Percentiles rank a stretch among this genome's conserved stretches.
These are phyloP conservation scores for Heritiera littoralis DNA, from an alignment of 345 rosid genomes.

Conservation along the genomic window DNA sequence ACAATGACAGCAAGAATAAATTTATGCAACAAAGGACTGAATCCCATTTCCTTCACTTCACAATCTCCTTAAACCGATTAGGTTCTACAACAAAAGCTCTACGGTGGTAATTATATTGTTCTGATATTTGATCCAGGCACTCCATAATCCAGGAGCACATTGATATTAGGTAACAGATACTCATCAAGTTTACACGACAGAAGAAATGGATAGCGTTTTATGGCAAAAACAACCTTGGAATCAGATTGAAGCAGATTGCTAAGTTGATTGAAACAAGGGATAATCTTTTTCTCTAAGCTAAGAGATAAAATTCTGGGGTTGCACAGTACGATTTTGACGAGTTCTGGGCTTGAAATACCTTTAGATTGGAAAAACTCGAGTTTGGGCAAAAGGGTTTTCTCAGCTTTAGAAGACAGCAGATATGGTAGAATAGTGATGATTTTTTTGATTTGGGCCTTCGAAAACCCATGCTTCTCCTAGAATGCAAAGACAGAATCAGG, in stretches of 20 bases:
- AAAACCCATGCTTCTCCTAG: not conserved
- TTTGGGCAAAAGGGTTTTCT: slow-evolving; percentile 11
- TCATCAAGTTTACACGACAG: not conserved
- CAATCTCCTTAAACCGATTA: not conserved
- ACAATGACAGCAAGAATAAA: too few relatives aligned
- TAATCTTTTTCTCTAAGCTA: slow-evolving; percentile 13
- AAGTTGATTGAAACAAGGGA: slow-evolving; percentile 35
- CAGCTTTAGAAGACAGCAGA: not conserved
- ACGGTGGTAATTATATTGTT: too few relatives aligned
- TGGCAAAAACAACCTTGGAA: not conserved
- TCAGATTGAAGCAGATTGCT: slow-evolving; percentile 52
- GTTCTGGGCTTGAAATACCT: slow-evolving; percentile 15
- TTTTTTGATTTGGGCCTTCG: slow-evolving; percentile 21
- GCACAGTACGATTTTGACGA: not conserved
- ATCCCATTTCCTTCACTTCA: slow-evolving; percentile 19
- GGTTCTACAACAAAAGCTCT: too few relatives aligned
- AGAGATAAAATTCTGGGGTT: not conserved
- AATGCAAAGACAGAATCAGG: slow-evolving; percentile 1
- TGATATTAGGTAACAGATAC: not conserved
- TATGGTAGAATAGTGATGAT: too few relatives aligned
- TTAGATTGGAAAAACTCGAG: not conserved
- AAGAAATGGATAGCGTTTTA: not conserved
- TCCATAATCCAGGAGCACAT: not conserved
- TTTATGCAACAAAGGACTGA: not conserved
- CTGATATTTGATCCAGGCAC: not conserved